Base-by-base conservation (phyloP, 2,329 filamentous ascomycete species). In the Cladophialophora chaetospira region DNA sequence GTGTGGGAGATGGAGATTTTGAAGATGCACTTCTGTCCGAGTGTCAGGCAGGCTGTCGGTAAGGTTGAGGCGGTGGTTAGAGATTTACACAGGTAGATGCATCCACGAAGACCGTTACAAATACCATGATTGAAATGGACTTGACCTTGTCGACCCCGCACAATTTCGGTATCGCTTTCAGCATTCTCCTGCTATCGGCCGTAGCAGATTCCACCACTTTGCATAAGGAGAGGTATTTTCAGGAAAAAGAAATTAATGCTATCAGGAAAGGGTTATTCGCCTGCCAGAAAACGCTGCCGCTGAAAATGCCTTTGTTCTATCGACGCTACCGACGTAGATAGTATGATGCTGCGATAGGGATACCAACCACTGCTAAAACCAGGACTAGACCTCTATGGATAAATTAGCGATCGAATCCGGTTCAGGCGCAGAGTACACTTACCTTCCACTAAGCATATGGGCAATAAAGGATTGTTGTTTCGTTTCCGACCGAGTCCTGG, bases 1-100 rank as follows among this genome's bases (percentile, higher is more conserved):
- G 82, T 95, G 0, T 99, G 93, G 94, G 94, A 97, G 71, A 91
- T 90, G 0, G 94, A 97, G 75, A 70, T 99, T 56, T 71, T 99
- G 66, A 81, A 87, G 69, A 81, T 83, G 64, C 94, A 99, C 75
- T 99, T 89, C 71, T 91, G 88, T 65, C 93, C 92, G 5, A 87
- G 87, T 68, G 88, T 99, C 1, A 81, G 90, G 63, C 90, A 96
- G 67, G 88, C 87, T 1, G 77, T 88, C 3, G 82, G 82, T 71
- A 72, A 81, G 42, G 75, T 92, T 69, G 88, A 91, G 70, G 90
- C 88, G 78, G 79, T 78, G 43, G 74, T 89, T 60, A 64, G 67
- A 21, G 63, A 66, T 40, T 48, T 71, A 35, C 44, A 58, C 51
- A 53, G 57, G 29, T 60, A 43, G 44, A n/a, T 6, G 31, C 21